Conservation (phyloP, 2,329 filamentous ascomycete species). For the Westerdykella aurantiaca region DNA sequence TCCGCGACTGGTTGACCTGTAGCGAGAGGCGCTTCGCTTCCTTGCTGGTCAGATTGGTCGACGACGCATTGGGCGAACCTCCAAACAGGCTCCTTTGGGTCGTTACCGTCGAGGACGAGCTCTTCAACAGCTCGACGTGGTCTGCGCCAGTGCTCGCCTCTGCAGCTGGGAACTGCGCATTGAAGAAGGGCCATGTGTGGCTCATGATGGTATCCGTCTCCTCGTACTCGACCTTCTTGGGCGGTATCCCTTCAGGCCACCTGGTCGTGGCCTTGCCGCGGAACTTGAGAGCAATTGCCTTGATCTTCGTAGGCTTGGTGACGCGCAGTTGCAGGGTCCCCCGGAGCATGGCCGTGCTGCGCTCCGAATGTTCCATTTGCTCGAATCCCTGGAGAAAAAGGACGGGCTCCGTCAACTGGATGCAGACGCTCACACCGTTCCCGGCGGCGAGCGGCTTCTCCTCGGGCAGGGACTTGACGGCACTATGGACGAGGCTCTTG, state of each 20-base stretch:
- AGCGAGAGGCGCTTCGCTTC: constrained; percentile 67
- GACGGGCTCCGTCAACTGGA: constrained; percentile 72
- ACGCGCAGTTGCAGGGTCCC: constrained; percentile 78
- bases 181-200: constrained; percentile 89
- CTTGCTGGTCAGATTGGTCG: constrained; percentile 41
- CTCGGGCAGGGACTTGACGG: constrained; percentile 33
- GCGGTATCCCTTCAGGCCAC: constrained; percentile 93
- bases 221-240: constrained; percentile 72
- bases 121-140: constrained; percentile 53
- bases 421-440: constrained; percentile 68
- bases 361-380: constrained; percentile 57
- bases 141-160: constrained; percentile 59
- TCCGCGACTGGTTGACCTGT: constrained; percentile 74
- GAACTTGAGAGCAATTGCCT: constrained; percentile 82
- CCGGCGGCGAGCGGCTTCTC: constrained; percentile 72
- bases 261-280: constrained; percentile 81
- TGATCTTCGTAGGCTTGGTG: constrained; percentile 87
- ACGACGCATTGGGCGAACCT: constrained; percentile 43
- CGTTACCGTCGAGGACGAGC: constrained; percentile 21
- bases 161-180: constrained; percentile 60
- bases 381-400: constrained; percentile 76
- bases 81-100: constrained; percentile 32
- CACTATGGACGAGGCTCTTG: constrained; percentile 30
- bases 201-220: constrained; percentile 83
- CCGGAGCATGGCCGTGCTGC: constrained; percentile 74